Evolutionary conservation across 2,329 filamentous ascomycete genomes (phyloP).

Genomic region (Colletotrichum simmondsii): DNA sequence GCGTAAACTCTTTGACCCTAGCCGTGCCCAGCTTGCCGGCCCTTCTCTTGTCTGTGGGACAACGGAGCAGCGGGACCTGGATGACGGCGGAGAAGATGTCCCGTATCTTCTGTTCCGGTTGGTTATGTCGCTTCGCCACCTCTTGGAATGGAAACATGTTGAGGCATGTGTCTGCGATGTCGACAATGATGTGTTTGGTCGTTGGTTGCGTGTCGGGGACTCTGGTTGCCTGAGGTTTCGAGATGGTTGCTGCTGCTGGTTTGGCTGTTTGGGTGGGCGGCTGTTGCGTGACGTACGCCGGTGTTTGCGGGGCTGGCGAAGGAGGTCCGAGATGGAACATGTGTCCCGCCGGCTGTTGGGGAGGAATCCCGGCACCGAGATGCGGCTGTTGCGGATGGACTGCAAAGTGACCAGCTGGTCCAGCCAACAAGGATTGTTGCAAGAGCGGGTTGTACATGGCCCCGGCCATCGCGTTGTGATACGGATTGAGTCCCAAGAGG

Average conservation of each 20-base stretch:
- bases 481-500: conserved; percentile 26
- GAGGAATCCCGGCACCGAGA: neutral
- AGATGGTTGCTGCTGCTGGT: too few species aligned
- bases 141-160: conserved; percentile 57
- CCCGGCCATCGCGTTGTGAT: conserved; percentile 23
- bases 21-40: conserved; percentile 53
- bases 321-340: conserved; percentile 6
- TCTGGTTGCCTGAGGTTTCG: neutral
- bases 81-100: conserved; percentile 60
- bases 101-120: conserved; percentile 54
- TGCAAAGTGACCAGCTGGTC: conserved; percentile 9
- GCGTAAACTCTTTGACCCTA: conserved; percentile 55
- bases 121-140: conserved; percentile 56
- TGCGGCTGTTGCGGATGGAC: conserved; percentile 16
- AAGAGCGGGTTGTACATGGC: conserved; percentile 26
- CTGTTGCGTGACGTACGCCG: neutral
- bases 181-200: conserved; percentile 55
- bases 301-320: neutral
- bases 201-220: conserved; percentile 39
- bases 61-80: conserved; percentile 58
- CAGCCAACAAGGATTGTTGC: conserved; percentile 21
- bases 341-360: conserved; percentile 2
- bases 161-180: conserved; percentile 61
- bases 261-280: neutral
- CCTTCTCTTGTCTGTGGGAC: conserved; percentile 54